Evolutionary conservation across 176 grass and related monocot species (phyloP).

Genomic region (Bothriochloa decipiens): DNA sequence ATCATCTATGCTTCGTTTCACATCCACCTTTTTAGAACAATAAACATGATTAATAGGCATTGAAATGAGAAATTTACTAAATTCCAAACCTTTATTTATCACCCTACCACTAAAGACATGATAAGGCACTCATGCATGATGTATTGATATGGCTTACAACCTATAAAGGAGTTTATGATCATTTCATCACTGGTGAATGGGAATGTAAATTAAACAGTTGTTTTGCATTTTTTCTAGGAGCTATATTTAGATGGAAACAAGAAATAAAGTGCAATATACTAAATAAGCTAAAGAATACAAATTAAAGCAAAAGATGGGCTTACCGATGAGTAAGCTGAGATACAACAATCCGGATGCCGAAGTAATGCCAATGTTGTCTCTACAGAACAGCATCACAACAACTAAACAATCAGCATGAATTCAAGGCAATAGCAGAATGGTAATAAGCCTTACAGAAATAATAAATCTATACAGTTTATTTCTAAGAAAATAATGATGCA

Average conservation of each 20-base stretch:
- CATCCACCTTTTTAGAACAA: constrained; percentile 70
- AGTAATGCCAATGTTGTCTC: constrained; percentile 96
- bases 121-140: neutral
- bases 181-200: neutral
- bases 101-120: constrained; percentile 10
- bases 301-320: constrained; percentile 31
- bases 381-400: constrained; percentile 45
- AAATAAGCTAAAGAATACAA: constrained; percentile 19
- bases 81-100: neutral
- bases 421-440: neutral
- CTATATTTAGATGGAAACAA: neutral
- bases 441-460: neutral
- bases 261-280: neutral
- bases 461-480: neutral
- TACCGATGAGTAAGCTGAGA: constrained; percentile 97
- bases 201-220: neutral
- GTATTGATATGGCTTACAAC: neutral
- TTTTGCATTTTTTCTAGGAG: constrained; percentile 9
- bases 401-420: constrained; percentile 20
- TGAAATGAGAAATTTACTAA: constrained; percentile 6
- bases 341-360: constrained; percentile 97
- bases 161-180: neutral
- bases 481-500: neutral
- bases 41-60: neutral
- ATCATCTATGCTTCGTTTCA: constrained; percentile 84